phyloP scores from a whole-genome alignment of 441 rosid genomes.

The Corymbia calophylla region DNA sequence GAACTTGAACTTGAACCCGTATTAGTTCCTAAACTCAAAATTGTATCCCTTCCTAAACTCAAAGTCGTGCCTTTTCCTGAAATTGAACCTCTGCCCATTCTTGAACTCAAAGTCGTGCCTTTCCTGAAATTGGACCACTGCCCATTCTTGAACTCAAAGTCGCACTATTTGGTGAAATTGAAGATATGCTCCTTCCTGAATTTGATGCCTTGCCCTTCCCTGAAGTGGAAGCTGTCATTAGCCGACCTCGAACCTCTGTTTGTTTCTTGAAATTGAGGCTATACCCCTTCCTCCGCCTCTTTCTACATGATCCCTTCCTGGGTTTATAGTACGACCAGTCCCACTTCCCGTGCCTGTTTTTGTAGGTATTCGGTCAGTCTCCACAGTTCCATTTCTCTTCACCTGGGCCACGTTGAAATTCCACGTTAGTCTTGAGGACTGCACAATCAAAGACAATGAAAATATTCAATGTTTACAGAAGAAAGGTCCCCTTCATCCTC shows the following conservation, averaged over 20 bases:
- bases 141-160: not conserved
- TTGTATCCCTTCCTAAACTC: not conserved
- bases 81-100: not conserved
- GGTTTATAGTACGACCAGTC: accelerated
- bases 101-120: not conserved
- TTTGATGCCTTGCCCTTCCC: not conserved
- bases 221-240: not conserved
- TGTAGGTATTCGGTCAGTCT: not conserved
- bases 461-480: not conserved
- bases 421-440: not conserved
- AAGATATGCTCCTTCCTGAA: not conserved
- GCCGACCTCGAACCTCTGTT: accelerated
- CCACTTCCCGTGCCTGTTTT: not conserved
- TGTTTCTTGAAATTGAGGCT: not conserved
- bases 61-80: not conserved
- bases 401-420: not conserved
- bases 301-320: not conserved
- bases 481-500: not conserved
- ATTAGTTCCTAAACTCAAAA: not conserved
- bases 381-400: not conserved
- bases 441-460: not conserved
- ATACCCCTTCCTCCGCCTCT: not conserved
- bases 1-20: not conserved
- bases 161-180: accelerated
- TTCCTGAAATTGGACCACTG: not conserved